Evolutionary conservation across 225 moss, liverwort and hornwort species (phyloP), one percentile per base, ranked within the genome.

Genomic region (Polytrichum commune): DNA sequence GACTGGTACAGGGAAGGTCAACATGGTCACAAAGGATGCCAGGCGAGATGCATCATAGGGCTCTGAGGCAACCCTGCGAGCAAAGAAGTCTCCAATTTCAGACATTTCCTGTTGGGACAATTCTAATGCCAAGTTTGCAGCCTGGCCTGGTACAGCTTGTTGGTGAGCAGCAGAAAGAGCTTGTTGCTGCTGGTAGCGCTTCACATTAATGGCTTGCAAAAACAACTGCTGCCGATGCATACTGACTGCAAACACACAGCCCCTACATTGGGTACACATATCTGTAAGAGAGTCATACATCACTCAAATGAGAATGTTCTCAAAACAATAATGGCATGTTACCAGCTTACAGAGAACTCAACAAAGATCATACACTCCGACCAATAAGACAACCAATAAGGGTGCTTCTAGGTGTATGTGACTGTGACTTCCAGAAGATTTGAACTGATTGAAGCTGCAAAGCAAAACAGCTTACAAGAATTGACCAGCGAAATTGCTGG

Each of bases 31-130:
- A 46, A 95, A 95, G 24, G 95, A 95, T 53, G 91, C 91, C 85
- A 99, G 75, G 54, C 98, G 88, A 73, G 95, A 99, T 23, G 98
- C 90, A 90, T 99, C 93, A 73, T 95, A 99, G 3, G 95, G 98
- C 76, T 99, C 98, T 16, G 91, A 93, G 27, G 98, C 98, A 73
- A 99, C 98, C 77, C 95, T 88, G 66, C 91, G 88, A 20, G 75
- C 72, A 72, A 99, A 95, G 69, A 93, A 93, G 58, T 95, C 93
- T 19, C 86, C 78, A 77, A 99, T 89, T 70, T 95, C 95, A 65
- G 62, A 54, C 89, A 88, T 89, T 69, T 99, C 98, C 69, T 77
- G 64, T 28, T 3, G 35, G 9, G 82, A 90, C n/a, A 95, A 85
- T 76, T 95, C 95, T 26, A 73, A 79, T 69, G 91, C 80, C 64